Evolutionary conservation across 1,284 basidiomycete genomes (phyloP), one percentile per base, ranked within the genome.

Genomic region (Moniliophthora roreri): DNA sequence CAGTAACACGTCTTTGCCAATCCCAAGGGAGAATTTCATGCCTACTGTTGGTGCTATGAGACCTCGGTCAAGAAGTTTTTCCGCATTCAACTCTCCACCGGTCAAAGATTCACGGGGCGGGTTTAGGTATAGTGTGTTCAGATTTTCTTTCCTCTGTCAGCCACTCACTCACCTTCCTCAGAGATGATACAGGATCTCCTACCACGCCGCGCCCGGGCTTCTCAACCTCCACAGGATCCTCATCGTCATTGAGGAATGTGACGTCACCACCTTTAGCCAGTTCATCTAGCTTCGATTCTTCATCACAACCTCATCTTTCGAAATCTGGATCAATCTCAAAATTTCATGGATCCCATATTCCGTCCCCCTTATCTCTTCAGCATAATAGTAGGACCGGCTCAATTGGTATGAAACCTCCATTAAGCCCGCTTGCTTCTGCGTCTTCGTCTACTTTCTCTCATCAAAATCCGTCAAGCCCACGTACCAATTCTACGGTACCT

Each of bases 61-160:
- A 6, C 88, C 87, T 1, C 71, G 88, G 18, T 90, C 87, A 18
- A 70, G 86, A 60, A 89, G 87, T 54, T 91, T 91, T 62, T 90
- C 87, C 20, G 83, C 79, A 1, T 84, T 89, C 63, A 79, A 81
- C 57, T 69, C 73, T 16, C 56, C 67, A 13, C 61, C 60, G 6
- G 56, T 67, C 11, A 69, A 73, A 47, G 62, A 68, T 4, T 53
- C 63, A 13, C 51, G 24, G 15, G 28, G 3, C 28, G 18, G 23
- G n/a, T 46, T 46, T 65, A 69, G 48, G 56, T 63, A 54, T 75
- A 74, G 80, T 79, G 51, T 53, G 70, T 63, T 54, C 55, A 38
- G 15, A 9, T 36, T 41, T 36, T 15, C 7, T 40, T 51, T 32
- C 42, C 20, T 37, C 50, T 8, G 13, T 16, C n/a, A 5, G 2